phyloP scores from a whole-genome alignment of 164 flowering plant genomes.

The Chimonanthus salicifolius region DNA sequence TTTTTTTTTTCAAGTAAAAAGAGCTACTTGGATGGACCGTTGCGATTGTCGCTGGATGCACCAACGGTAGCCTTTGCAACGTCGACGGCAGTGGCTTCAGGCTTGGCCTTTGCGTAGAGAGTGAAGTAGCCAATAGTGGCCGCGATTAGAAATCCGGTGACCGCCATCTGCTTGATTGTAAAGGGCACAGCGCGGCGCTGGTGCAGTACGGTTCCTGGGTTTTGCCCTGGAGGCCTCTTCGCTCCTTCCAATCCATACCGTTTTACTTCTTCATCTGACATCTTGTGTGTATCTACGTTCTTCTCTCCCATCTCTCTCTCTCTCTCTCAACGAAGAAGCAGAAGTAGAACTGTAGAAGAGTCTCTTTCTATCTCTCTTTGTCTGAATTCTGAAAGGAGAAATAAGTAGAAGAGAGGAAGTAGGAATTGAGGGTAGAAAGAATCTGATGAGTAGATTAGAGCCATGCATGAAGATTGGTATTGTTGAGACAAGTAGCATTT shows the following conservation, averaged over 20 bases:
- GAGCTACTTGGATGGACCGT: not conserved
- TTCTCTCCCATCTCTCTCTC: not conserved
- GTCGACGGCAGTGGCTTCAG: constrained; percentile 7
- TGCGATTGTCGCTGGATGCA: not conserved
- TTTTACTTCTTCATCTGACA: not conserved
- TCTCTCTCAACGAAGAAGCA: not conserved
- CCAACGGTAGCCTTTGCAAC: constrained; percentile 13
- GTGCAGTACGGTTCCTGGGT: constrained; percentile 15
- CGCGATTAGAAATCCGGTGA: constrained; percentile 5
- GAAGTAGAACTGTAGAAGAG: no score
- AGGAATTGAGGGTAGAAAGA: no score
- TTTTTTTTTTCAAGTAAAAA: no score
- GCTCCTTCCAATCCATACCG: constrained; percentile 6
- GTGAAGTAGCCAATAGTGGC: constrained; percentile 14
- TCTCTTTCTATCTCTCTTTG: no score
- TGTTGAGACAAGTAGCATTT: no score
- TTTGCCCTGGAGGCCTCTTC: constrained; percentile 9
- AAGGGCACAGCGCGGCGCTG: constrained; percentile 15
- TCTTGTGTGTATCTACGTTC: constrained; percentile 8
- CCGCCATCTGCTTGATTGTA: constrained; percentile 6
- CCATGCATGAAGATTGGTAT: no score
- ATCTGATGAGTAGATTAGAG: no score
- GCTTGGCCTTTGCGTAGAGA: constrained; percentile 15
- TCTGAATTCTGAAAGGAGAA: no score
- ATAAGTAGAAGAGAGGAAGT: no score